Evolutionary conservation across 805 yeast species (phyloP).

Genomic region (Candida maesae): DNA sequence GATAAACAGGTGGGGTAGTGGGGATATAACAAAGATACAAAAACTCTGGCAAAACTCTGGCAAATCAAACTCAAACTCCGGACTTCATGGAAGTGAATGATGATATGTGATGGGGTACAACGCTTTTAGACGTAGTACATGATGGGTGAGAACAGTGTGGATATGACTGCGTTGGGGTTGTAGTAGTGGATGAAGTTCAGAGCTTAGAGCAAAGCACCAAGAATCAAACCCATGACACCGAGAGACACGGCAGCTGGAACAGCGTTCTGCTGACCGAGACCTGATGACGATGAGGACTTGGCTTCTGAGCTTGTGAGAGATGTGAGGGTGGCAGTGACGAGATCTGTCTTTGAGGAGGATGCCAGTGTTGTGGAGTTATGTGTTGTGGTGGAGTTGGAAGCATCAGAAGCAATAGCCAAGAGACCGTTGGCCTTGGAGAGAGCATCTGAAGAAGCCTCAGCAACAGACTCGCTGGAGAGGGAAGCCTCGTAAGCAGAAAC

Average conservation of each 20-base stretch:
- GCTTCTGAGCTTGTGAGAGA: constrained; percentile 20
- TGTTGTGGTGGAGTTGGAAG: constrained; percentile 28
- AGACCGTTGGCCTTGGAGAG: constrained; percentile 36
- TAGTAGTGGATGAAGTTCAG: neutral
- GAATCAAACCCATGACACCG: constrained; percentile 27
- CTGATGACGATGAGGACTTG: constrained; percentile 31
- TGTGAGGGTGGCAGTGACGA: constrained; percentile 19
- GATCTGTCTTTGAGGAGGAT: constrained; percentile 18
- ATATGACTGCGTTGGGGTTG: neutral
- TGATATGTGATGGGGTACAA: neutral
- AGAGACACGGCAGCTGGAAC: constrained; percentile 27
- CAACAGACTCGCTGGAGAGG: constrained; percentile 13
- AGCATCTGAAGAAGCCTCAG: constrained; percentile 19
- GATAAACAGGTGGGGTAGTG: neutral
- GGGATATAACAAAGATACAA: neutral
- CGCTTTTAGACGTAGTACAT: neutral
- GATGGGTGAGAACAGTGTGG: neutral
- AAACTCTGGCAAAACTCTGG: neutral
- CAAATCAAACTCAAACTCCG: constrained; percentile 1
- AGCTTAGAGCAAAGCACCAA: constrained; percentile 26
- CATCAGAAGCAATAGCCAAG: constrained; percentile 39
- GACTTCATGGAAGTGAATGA: constrained; percentile 1
- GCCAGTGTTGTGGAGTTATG: constrained; percentile 35
- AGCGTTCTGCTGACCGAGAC: constrained; percentile 26
- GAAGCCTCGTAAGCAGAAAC: constrained; percentile 16